Evolutionary conservation across 2,329 filamentous ascomycete genomes (phyloP), one percentile per base, ranked within the genome.

Genomic region (Aotearoamyces nothofagi): DNA sequence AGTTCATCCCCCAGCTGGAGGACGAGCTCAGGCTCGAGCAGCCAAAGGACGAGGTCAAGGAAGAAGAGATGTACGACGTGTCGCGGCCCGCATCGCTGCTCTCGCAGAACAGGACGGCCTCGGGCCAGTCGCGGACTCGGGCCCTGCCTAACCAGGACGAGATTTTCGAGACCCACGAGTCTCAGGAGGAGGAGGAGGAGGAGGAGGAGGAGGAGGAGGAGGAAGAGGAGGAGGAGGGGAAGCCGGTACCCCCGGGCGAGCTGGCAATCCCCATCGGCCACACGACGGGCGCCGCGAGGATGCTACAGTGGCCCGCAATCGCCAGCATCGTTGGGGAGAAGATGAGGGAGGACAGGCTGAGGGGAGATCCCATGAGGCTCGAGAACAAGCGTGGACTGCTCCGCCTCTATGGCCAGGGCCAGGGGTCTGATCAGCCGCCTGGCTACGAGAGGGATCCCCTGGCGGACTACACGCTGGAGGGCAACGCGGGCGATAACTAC

Each of bases 281-380:
- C 46, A 92, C 82, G 0, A 94, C 86, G 1, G 71, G 83, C n/a
- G 84, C 84, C 1, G 81, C 90, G 28, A 69, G 84, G 37, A 59
- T 96, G 11, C 57, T 96, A 15, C 62, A 67, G 26, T 84, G 78
- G 73, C 66, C 66, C 0, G 66, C 73, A 0, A 82, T 90, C 31
- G 55, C 61, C 46, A 55, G 63, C 36, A 47, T 94, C 46, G 71
- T 81, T 17, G 31, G 52, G 33, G 40, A 60, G 46, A 35, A 53
- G 51, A 49, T 72, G 31, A 51, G 58, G 13, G 48, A 47, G 2
- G 57, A 64, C 29, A 61, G 59, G 16, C 60, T 74, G 43, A 57
- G 61, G 17, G 62, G 70, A 31, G 69, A 78, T 39, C 81, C 84
- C 0, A 78, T 90, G 50, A 63, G 71, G 15, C 61, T 74, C 29